Evolutionary conservation across 1,139 yeast genomes (phyloP).

Genomic region (Yamadazyma oceani): DNA sequence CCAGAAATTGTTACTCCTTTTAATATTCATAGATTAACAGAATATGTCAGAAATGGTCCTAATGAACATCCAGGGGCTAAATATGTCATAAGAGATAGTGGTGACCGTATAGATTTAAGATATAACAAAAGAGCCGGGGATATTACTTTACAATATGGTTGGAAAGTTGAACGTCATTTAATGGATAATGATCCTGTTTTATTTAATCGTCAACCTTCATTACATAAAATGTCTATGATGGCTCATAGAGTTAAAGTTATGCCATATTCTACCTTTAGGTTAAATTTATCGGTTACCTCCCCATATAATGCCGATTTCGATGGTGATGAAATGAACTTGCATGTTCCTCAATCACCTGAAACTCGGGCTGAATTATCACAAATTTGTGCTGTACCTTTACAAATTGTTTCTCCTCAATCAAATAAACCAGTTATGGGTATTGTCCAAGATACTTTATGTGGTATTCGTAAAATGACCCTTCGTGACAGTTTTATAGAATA

Average conservation of each 20-base stretch:
- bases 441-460: conserved; percentile 98
- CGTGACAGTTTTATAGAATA: conserved; percentile 87
- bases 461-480: conserved; percentile 91
- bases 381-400: conserved; percentile 94
- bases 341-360: conserved; percentile 98
- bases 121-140: conserved; percentile 99
- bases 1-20: conserved; percentile 98
- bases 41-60: conserved; percentile 94
- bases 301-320: conserved; percentile 99
- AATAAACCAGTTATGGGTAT: conserved; percentile 99
- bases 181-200: conserved; percentile 97
- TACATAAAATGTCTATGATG: conserved; percentile 99
- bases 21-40: conserved; percentile 89
- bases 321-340: conserved; percentile 99
- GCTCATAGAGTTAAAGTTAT: conserved; percentile 98
- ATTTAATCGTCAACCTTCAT: conserved; percentile 98
- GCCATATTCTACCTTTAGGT: conserved; percentile 98
- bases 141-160: conserved; percentile 94
- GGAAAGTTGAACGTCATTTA: conserved; percentile 98
- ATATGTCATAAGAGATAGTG: conserved; percentile 96
- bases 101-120: conserved; percentile 96
- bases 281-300: conserved; percentile 94
- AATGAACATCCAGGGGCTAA: conserved; percentile 99
- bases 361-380: conserved; percentile 95
- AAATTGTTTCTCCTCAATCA: conserved; percentile 97